Evolutionary conservation across 1,284 basidiomycete species (phyloP).

Genomic region (Bothia castanella): DNA sequence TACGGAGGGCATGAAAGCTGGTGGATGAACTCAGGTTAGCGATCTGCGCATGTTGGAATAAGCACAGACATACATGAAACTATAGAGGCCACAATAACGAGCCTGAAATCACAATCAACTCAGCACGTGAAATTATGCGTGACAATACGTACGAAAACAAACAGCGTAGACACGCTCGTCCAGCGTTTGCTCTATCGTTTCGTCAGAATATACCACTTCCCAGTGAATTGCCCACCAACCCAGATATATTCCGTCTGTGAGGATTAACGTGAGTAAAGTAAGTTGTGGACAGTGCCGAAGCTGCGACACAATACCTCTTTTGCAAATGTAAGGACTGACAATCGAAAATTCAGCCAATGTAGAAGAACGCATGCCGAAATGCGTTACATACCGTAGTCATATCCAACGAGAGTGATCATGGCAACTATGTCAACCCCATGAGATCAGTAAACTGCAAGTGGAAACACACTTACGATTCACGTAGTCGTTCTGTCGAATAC

Average conservation of each 20-base stretch:
- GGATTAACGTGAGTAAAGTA: neutral
- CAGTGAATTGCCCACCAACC: neutral
- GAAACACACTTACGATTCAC: neutral
- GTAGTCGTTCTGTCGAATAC: neutral
- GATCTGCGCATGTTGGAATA: neutral
- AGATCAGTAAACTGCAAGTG: neutral
- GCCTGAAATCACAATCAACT: neutral
- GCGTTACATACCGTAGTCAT: neutral
- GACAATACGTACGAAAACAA: neutral
- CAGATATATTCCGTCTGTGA: neutral
- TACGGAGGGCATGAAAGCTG: neutral
- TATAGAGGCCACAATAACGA: neutral
- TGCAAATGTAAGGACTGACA: neutral
- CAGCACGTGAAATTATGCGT: neutral
- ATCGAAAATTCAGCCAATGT: neutral
- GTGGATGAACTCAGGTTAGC: neutral
- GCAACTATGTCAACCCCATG: neutral
- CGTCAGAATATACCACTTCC: neutral
- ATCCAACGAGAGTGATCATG: neutral
- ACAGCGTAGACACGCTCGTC: neutral
- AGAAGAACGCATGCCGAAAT: neutral
- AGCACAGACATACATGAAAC: neutral
- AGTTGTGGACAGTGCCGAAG: neutral
- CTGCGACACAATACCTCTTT: neutral
- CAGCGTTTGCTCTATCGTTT: neutral